Evolutionary conservation across 306 rosid genomes (phyloP), one percentile per base, ranked within the genome.

Genomic region (Luffa aegyptiaca): DNA sequence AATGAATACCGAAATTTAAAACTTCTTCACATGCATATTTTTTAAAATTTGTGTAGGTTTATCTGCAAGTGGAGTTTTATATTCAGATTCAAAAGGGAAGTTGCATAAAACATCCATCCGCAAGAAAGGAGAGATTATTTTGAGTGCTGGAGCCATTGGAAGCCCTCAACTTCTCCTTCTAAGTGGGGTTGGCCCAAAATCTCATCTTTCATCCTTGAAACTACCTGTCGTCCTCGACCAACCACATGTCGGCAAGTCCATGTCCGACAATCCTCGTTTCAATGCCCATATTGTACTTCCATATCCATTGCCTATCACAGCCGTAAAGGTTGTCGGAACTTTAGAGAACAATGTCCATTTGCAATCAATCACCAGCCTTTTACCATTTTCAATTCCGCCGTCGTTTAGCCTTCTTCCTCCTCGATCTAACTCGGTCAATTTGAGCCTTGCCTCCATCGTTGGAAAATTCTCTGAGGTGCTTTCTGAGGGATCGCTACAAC

Each of bases 81-180:
- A 79, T 49, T 68, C 31, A 1, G 88, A 82, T 57, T 80, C 82
- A 3, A 64, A 74, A 6, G 86, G 83, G 1, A 55, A 52, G 31
- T 26, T 70, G 13, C 84, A 86, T 6, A 26, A 11, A 42, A 84
- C 86, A 14, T 49, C 21, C 51, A 59, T 83, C 1, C 79, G 83
- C 3, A n/a, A 41, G 5, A 74, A 80, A 1, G 80, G 85, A 31
- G 83, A 83, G 58, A 80, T 80, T 21, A 83, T 86, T 48, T 10
- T 77, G 5, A 86, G 88, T 45, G 86, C 84, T 0, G 88, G 83
- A 33, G 53, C 86, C 16, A 63, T 83, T 26, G 86, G 86, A 3
- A 86, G 82, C n/a, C 83, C 84, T 65, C 88, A 80, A 37, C 84
- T 80, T 26, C 79, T 83, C 9, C 84, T 77, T 4, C 83, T 80